Evolutionary conservation across 2,329 filamentous ascomycete species (phyloP), one percentile per base, ranked within the genome.

Genomic region (Fusarium pseudoanthophilum): DNA sequence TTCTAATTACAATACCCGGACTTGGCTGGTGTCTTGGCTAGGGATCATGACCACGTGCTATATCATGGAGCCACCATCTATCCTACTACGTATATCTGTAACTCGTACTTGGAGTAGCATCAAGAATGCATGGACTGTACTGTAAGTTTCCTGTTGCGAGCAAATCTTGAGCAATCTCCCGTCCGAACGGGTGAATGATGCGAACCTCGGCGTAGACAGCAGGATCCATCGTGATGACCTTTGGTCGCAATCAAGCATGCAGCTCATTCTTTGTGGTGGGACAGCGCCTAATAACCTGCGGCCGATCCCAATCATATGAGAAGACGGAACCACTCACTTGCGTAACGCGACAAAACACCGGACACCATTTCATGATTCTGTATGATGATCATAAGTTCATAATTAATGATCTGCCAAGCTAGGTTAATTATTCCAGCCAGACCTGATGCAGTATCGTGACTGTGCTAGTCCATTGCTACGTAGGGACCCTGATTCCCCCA

Each of bases 261-360:
- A 71, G 30, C 36, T 69, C 32, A 26, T 43, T 59, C 43, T 57
- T 20, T 21, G 40, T 43, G 32, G 66, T 55, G 55, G 48, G 42
- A 70, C 55, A 53, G 24, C 18, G 15, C 55, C 42, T 70, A 48
- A 45, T 45, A 64, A 62, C 52, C 28, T 62, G 40, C 57, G 42
- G 71, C 34, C 67, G 71, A 74, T 74, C 71, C 49, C 34, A 74
- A 74, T 74, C 56, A 74, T 53, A 60, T 64, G 46, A 53, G 28
- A 61, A 57, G 43, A 40, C 65, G 40, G 45, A 60, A 53, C 43
- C 30, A 52, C 42, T 34, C 48, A 60, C 39, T 55, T 60, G 43
- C 52, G 28, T 32, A 60, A 55, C 40, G 21, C 46, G 34, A 26
- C 36, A 55, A 68, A 63, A 45, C 30, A 46, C 40, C 26, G 45